These are phyloP conservation scores for Skeletonema menzelii DNA, from an alignment of 108 stramenopile species.

Conservation along the genomic window DNA sequence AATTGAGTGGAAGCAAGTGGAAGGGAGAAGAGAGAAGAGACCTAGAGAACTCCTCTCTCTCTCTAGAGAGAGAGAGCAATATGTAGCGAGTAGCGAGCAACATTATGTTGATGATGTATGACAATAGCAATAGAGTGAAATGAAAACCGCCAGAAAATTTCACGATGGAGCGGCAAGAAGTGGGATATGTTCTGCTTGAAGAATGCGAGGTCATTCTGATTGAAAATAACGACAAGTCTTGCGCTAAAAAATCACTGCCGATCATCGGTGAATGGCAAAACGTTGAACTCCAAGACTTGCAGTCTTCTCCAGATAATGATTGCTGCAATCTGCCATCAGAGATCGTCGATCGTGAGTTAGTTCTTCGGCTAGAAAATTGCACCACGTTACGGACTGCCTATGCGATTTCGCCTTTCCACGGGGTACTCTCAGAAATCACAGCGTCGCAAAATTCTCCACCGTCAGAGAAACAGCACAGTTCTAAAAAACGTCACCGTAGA, in stretches of 20 bases:
- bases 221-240: neutral
- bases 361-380: neutral
- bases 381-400: neutral
- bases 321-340: neutral
- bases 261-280: neutral
- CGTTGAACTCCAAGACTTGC: neutral
- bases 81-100: too few species aligned
- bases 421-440: neutral
- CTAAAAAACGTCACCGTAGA: neutral
- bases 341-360: neutral
- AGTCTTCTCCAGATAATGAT: too few species aligned
- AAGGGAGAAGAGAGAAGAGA: too few species aligned
- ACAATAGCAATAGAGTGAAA: too few species aligned
- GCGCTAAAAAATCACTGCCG: neutral
- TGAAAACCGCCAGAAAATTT: too few species aligned
- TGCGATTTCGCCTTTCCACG: neutral
- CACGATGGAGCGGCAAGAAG: conserved; percentile 17
- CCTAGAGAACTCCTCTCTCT: too few species aligned
- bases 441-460: neutral
- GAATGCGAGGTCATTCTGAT: conserved; percentile 25
- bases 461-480: neutral
- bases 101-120: too few species aligned
- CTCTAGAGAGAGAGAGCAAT: too few species aligned
- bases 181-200: conserved; percentile 43
- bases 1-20: too few species aligned